A percentile compares a stretch with the other conserved stretches of the same genome.
phyloP scores from a whole-genome alignment of 2,329 filamentous ascomycete genomes.

The Colletotrichum salicis region DNA sequence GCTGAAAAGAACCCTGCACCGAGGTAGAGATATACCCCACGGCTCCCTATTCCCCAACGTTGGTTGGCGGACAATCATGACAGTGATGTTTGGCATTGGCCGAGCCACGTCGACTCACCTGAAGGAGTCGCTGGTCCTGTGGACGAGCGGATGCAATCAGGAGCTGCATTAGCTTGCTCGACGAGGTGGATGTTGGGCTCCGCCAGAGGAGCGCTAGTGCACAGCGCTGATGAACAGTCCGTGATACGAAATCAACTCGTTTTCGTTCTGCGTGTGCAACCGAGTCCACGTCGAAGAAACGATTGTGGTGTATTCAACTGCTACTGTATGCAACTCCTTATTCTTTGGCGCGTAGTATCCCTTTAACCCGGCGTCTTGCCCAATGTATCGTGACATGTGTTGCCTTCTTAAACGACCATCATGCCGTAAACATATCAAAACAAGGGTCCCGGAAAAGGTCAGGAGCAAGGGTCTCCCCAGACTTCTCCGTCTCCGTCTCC shows the following conservation, averaged over 20 bases:
- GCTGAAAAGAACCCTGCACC: slow-evolving; percentile 14
- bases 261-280: not conserved
- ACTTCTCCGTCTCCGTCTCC: not conserved
- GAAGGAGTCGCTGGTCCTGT: slow-evolving; percentile 26
- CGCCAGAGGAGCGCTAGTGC: not conserved
- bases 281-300: not conserved
- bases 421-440: not conserved
- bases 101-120: slow-evolving; percentile 32
- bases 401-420: not conserved
- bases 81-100: slow-evolving; percentile 28
- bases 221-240: not conserved
- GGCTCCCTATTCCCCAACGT: slow-evolving; percentile 30
- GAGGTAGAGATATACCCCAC: slow-evolving; percentile 3
- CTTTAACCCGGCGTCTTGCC: not conserved
- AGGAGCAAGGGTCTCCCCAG: not conserved
- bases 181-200: not conserved
- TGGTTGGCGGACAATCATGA: slow-evolving; percentile 32
- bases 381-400: not conserved
- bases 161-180: slow-evolving; percentile 20
- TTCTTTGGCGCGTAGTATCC: not conserved
- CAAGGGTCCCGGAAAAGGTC: not conserved
- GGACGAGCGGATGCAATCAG: slow-evolving; percentile 12
- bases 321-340: not conserved
- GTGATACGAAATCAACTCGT: not conserved
- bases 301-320: slow-evolving; percentile 6